These are phyloP conservation scores for Cordia subcordata DNA, from an alignment of 257 asterid genomes.

Conservation along the genomic window DNA sequence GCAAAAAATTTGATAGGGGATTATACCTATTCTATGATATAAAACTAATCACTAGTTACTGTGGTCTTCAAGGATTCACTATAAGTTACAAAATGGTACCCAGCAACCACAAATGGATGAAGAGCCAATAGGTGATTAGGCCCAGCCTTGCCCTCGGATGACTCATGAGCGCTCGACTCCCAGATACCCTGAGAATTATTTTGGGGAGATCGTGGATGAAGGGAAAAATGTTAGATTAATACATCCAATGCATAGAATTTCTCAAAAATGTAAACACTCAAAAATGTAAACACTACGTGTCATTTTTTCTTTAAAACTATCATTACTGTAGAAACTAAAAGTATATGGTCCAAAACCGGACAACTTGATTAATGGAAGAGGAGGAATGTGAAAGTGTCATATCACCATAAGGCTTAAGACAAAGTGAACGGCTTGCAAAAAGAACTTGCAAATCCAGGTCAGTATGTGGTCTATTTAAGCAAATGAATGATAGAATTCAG, in stretches of 20 bases:
- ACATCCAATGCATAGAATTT: not conserved
- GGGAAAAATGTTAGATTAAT: not conserved
- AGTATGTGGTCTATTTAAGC: no score
- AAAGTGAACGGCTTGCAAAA: no score
- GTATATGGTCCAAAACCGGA: no score
- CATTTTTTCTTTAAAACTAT: no score
- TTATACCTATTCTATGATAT: constrained; percentile 33
- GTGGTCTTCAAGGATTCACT: constrained; percentile 14
- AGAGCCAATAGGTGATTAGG: constrained; percentile 65
- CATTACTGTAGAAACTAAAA: no score
- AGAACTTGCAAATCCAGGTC: no score
- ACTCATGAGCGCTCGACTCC: constrained; percentile 79
- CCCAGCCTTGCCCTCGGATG: constrained; percentile 92
- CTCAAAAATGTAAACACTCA: not conserved
- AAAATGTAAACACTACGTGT: no score
- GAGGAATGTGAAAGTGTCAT: no score
- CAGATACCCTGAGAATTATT: constrained; percentile 65
- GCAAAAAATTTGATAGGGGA: constrained; percentile 7
- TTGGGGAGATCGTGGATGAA: no score
- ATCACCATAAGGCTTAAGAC: no score
- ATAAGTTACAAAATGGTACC: constrained; percentile 61
- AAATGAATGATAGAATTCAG: no score
- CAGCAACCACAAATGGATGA: constrained; percentile 77
- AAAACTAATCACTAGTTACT: constrained; percentile 8
- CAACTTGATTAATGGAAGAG: no score